Evolutionary conservation across 257 asterid species (phyloP).

Genomic region (Anisodus tanguticus): DNA sequence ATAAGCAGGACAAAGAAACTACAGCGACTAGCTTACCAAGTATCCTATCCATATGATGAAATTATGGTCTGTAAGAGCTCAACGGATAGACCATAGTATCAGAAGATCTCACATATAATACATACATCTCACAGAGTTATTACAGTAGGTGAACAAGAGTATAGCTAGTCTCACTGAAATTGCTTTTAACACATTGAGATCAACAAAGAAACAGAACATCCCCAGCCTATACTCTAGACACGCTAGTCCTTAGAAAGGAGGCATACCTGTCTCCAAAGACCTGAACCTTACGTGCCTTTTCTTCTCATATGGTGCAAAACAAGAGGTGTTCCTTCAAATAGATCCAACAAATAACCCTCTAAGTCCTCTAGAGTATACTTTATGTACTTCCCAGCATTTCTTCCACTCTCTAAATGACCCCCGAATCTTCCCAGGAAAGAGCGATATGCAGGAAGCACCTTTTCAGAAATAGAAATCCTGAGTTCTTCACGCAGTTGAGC

Average conservation of each 20-base stretch:
- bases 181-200: background rate
- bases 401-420: conserved; percentile 83
- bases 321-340: conserved; percentile 93
- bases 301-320: conserved; percentile 86
- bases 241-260: conserved; percentile 42
- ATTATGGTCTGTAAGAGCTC: conserved; percentile 3
- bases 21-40: background rate
- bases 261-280: conserved; percentile 50
- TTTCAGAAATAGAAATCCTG: conserved; percentile 86
- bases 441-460: conserved; percentile 93
- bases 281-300: conserved; percentile 65
- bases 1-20: conserved; percentile 10
- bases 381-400: conserved; percentile 80
- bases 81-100: conserved; percentile 16
- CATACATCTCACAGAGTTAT: conserved; percentile 30
- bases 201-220: conserved; percentile 21
- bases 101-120: conserved; percentile 24
- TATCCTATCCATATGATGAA: conserved; percentile 21
- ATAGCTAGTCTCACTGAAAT: conserved; percentile 20
- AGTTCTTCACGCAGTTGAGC: conserved; percentile 97
- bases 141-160: conserved; percentile 23
- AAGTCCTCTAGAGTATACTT: conserved; percentile 84
- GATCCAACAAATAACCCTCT: conserved; percentile 79
- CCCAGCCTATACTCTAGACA: conserved; percentile 27
- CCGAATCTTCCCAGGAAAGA: conserved; percentile 89